phyloP scores from a whole-genome alignment of 768 basidiomycete genomes.

The Phaeotremella skinneri region DNA sequence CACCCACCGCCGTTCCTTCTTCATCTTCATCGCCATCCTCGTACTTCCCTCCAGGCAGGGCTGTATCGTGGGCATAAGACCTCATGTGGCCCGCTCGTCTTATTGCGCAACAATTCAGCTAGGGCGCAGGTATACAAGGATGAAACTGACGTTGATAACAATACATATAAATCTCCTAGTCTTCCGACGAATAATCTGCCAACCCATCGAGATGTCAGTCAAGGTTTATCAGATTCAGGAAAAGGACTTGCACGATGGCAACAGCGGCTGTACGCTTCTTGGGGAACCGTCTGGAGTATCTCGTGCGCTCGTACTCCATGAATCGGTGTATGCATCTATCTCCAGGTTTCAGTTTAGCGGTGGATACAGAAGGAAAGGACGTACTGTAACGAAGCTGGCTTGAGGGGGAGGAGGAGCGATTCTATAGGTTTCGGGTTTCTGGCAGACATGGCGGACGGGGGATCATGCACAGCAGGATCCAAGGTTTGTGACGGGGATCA shows the following conservation, averaged over 20 bases:
- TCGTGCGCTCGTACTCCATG: slow-evolving; percentile 15
- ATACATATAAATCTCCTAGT: slow-evolving; percentile 76
- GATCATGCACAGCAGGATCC: background rate
- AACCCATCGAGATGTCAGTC: background rate
- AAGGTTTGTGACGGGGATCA: background rate
- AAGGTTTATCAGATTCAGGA: background rate
- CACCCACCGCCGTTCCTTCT: slow-evolving; percentile 73
- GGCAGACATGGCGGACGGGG: background rate
- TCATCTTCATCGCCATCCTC: slow-evolving; percentile 66
- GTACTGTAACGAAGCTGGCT: slow-evolving; percentile 39
- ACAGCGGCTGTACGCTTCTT: slow-evolving; percentile 24
- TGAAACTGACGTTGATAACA: slow-evolving; percentile 56
- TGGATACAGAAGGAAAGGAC: slow-evolving; percentile 8
- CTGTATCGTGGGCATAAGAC: slow-evolving; percentile 82
- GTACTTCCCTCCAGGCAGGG: slow-evolving; percentile 79
- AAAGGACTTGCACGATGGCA: slow-evolving; percentile 15
- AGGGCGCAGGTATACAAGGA: background rate
- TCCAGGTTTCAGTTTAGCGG: background rate
- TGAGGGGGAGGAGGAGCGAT: slow-evolving; percentile 35
- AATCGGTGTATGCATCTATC: slow-evolving; percentile 24
- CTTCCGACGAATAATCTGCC: slow-evolving; percentile 71
- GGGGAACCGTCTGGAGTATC: slow-evolving; percentile 6
- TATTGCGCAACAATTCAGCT: background rate
- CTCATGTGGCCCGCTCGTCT: slow-evolving; percentile 73
- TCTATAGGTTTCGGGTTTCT: slow-evolving; percentile 26